Evolutionary conservation across 164 flowering plant genomes (phyloP), one percentile per base, ranked within the genome.

Genomic region (Aristolochia fimbriata): DNA sequence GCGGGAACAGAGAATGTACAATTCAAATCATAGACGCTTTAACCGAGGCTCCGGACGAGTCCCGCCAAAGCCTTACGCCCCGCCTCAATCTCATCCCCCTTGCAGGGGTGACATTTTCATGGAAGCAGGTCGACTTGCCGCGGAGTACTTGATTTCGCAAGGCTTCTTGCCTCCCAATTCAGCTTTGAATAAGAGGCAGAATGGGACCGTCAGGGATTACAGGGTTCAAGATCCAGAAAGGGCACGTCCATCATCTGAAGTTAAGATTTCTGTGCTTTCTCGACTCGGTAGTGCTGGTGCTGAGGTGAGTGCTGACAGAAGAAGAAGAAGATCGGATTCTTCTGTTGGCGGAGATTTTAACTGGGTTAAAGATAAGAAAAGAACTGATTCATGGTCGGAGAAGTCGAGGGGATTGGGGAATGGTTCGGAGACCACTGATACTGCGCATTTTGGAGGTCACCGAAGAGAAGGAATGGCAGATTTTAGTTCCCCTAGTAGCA

Each of bases 111-210:
- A 93, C 50, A 59, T 87, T 58, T 80, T 89, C 27, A 73, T 87
- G 81, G 97, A 93, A 71, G 98, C 98, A 1, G 98, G 98, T 54
- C 71, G 84, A 21, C 84, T 93, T 53, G 98, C 98, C 1, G 81
- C 93, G 4, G 96, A 89, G 54, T 93, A 89, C 72, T 77, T 93
- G 77, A 86, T 84, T 70, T 82, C 86, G 46, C 78, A 82, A 69
- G 98, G 98, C 1, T 21, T 82, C 62, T 63, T 92, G 52, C 80
- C 89, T 16, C 75, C 80, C 10, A 78, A 54, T 75, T 81, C 69
- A 27, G 78, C 83, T 50, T 67, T 83, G 23, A 72, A 72, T 5
- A 81, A 84, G 62, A 80, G 74, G 80, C 76, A 72, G 64, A 77
- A 72, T 73, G 83, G 73, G 43, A 71, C 61, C 73, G 64, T 71